Base-by-base conservation (phyloP, 495 filamentous ascomycete species). In the Neurospora cerealis region DNA sequence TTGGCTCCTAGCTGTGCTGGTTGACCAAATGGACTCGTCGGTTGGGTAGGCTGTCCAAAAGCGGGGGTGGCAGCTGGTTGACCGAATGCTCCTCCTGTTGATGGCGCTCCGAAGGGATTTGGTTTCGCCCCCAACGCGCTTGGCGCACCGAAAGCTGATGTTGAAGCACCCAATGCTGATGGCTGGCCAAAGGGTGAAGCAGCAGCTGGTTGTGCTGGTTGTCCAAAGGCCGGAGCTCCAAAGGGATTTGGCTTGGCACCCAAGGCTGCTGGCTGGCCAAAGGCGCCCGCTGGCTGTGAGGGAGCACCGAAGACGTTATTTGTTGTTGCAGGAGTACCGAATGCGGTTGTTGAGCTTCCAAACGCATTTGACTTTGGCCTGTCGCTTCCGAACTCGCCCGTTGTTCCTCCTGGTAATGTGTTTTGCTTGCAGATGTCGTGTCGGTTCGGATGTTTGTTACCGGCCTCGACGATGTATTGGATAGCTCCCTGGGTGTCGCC, bases 361-460 rank as follows among this genome's bases (percentile, higher is more conserved):
- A 77, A 75, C 4, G 46, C 69, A 28, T n/a, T 74, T 69, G 70
- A 60, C 66, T 4, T 70, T 54, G 74, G 39, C 8, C 71, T 71
- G 62, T 70, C 70, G 4, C 69, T 41, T 5, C 70, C 72, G 46
- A 83, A 81, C 34, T 79, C 75, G 1, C 77, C 79, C 15, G 73
- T 76, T 2, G 77, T 74, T 19, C 71, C 75, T 8, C 83, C 84
- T 69, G 83, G 84, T 5, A 81, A 71, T 28, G 76, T 79, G 70
- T 73, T 76, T 60, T 83, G 84, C 62, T 87, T 85, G 77, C 84
- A 87, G 15, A 94, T 90, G 77, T 97, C 94, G 70, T 89, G 84
- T 17, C 94, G 88, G 77, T 97, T 97, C 0, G 93, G 93, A 78
- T 95, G 94, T 66, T 90, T 87, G 46, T 94, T 90, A 40, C 80